These are phyloP conservation scores for Diaporthe destruens DNA, from an alignment of 2,329 filamentous ascomycete genomes.

Conservation along the genomic window DNA sequence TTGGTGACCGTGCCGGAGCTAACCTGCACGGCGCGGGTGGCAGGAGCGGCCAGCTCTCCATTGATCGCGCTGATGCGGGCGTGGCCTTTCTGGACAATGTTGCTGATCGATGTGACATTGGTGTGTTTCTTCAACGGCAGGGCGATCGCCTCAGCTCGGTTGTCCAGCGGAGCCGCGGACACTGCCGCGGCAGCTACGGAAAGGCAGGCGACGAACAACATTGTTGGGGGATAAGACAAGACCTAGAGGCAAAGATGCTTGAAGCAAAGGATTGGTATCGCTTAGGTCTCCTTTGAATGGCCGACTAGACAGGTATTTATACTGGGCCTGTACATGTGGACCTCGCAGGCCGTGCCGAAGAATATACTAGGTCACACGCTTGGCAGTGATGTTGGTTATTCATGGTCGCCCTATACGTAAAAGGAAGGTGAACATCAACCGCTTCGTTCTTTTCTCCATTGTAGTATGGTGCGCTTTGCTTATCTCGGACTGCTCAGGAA, in stretches of 20 bases:
- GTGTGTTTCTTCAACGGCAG: constrained; percentile 45
- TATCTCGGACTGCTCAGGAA: constrained; percentile 20
- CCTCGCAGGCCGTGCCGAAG: neutral
- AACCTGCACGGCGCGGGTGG: constrained; percentile 19
- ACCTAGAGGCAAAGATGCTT: neutral
- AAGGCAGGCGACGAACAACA: constrained; percentile 29
- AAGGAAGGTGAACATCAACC: constrained; percentile 26
- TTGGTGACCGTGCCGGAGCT: constrained; percentile 47
- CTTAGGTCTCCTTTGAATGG: neutral
- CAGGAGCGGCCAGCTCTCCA: constrained; percentile 32
- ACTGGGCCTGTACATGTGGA: neutral
- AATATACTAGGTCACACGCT: neutral
- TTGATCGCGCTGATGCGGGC: constrained; percentile 46
- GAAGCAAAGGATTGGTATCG: neutral
- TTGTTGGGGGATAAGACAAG: constrained; percentile 2
- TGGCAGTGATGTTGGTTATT: neutral
- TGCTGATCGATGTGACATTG: constrained; percentile 46
- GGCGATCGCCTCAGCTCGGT: constrained; percentile 42
- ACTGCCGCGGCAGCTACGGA: constrained; percentile 43
- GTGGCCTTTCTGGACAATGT: constrained; percentile 45
- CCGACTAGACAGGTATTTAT: constrained; percentile 12
- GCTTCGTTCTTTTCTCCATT: constrained; percentile 3
- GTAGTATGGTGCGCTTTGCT: constrained; percentile 12
- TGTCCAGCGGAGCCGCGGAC: constrained; percentile 46
- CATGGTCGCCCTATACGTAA: constrained; percentile 14